These are phyloP conservation scores for Mucor velutinosus DNA, from an alignment of 371 early-diverging fungal genomes.

Conservation along the genomic window DNA sequence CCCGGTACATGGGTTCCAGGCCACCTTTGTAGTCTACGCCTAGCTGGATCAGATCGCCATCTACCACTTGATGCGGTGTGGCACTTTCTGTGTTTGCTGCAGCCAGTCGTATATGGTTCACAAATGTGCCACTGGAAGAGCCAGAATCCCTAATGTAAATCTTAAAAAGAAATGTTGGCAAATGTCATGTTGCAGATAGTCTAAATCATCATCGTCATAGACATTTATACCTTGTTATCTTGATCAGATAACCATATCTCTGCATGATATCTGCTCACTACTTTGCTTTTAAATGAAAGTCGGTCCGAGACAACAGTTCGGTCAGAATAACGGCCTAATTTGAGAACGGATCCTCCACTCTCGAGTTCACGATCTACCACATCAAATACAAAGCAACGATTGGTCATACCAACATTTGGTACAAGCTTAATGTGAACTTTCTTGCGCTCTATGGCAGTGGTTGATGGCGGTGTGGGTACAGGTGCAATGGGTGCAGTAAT, in stretches of 20 bases:
- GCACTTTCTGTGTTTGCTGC: slow-evolving; percentile 73
- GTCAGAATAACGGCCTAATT: slow-evolving; percentile 79
- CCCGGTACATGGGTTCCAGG: slow-evolving; percentile 74
- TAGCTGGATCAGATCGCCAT: slow-evolving; percentile 86
- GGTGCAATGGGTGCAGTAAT: neutral
- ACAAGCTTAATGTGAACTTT: slow-evolving; percentile 64
- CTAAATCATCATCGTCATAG: slow-evolving; percentile 7
- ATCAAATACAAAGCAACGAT: slow-evolving; percentile 75
- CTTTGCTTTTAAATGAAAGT: slow-evolving; percentile 78
- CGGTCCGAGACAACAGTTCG: slow-evolving; percentile 62
- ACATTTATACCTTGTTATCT: slow-evolving; percentile 24
- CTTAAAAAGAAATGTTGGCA: slow-evolving; percentile 23
- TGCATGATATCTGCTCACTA: slow-evolving; percentile 78
- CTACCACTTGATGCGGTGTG: slow-evolving; percentile 70
- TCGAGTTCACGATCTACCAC: slow-evolving; percentile 75
- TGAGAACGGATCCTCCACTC: slow-evolving; percentile 56
- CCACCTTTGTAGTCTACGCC: slow-evolving; percentile 93
- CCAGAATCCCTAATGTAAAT: slow-evolving; percentile 83
- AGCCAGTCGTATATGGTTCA: slow-evolving; percentile 82
- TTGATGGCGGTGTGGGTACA: neutral
- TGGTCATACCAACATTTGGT: slow-evolving; percentile 65
- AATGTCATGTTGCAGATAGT: neutral
- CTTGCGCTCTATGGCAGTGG: neutral
- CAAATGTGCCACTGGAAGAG: slow-evolving; percentile 88
- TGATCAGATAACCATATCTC: slow-evolving; percentile 68